Percentiles rank a stretch among this genome's conserved stretches.
phyloP scores from a whole-genome alignment of 2,329 filamentous ascomycete species.

The Botrytis sinoallii region DNA sequence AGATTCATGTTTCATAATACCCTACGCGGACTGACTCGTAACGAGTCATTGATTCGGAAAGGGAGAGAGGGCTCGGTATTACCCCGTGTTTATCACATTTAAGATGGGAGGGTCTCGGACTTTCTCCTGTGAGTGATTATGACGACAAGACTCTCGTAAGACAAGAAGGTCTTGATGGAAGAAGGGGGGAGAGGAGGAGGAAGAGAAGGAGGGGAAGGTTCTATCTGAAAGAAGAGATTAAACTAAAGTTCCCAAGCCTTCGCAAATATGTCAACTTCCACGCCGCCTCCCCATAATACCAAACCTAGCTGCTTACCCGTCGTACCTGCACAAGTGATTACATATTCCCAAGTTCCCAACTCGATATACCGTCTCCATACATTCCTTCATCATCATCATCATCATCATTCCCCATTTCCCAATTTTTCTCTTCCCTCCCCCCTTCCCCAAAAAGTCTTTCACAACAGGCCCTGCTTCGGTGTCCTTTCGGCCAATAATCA shows the following conservation, averaged over 20 bases:
- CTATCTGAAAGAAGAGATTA: background rate
- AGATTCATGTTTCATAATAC: conserved; percentile 7
- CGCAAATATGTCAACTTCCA: background rate
- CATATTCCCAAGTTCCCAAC: background rate
- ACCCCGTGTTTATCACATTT: conserved; percentile 10
- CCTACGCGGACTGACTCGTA: background rate
- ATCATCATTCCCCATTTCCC: background rate
- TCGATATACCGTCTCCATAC: background rate
- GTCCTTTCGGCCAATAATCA: conserved; percentile 14
- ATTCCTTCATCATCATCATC: background rate
- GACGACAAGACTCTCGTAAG: background rate
- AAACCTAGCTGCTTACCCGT: background rate
- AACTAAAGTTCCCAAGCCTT: background rate
- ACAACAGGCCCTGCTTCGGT: conserved; percentile 19
- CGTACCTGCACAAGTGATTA: conserved; percentile 7
- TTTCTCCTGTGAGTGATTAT: background rate
- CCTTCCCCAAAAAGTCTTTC: background rate
- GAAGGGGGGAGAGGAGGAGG: background rate
- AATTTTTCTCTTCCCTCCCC: background rate
- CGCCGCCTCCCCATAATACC: background rate
- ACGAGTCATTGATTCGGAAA: background rate
- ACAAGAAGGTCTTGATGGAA: background rate
- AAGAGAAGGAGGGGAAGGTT: background rate
- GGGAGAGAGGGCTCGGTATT: background rate
- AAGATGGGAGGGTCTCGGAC: background rate